Base-by-base conservation (phyloP, 257 asterid species). In the Salvia hispanica region DNA sequence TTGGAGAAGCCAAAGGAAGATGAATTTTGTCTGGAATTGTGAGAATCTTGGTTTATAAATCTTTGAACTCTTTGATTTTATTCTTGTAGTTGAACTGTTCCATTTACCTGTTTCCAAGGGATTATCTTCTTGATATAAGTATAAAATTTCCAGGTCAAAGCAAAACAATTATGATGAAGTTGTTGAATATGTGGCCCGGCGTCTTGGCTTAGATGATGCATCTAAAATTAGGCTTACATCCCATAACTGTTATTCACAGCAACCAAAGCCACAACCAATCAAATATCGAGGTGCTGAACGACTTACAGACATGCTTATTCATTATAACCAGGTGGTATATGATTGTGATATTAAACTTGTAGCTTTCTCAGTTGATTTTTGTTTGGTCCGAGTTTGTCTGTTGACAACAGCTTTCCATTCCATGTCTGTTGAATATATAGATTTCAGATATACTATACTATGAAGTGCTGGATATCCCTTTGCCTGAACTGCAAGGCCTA, bases 201-300 rank as follows among this genome's bases (percentile, higher is more conserved):
- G 78, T 72, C 88, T 88, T 76, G 81, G 76, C 53, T 75, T 88
- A 88, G 87, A 86, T 28, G 97, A 90, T 76, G 88, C 97, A 40
- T 81, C 96, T 16, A 88, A 86, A 80, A 81, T 90, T 56, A 75
- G 97, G 81, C 95, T 90, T 74, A 90, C 96, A 12, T 60, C 97
- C n/a, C 96, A 90, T 71, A 90, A 90, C 76, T 88, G 96, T 77
- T 90, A 90, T 55, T 90, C 97, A 16, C 95, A 88, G 80, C 96
- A 90, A 78, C 97, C 97, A 52, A 90, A 90, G 77, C 97, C 95
- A 50, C 87, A 86, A 56, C 86, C 96, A 16, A 83, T 90, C 43
- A 84, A 86, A 73, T 88, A 83, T 73, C 82, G 90, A 70, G 85
- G 90, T 39, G 92, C 78, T 28, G 95, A 90, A 43, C 87, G 75